Conservation (phyloP, 1,284 basidiomycete species). For the Golubevia pallescens region DNA sequence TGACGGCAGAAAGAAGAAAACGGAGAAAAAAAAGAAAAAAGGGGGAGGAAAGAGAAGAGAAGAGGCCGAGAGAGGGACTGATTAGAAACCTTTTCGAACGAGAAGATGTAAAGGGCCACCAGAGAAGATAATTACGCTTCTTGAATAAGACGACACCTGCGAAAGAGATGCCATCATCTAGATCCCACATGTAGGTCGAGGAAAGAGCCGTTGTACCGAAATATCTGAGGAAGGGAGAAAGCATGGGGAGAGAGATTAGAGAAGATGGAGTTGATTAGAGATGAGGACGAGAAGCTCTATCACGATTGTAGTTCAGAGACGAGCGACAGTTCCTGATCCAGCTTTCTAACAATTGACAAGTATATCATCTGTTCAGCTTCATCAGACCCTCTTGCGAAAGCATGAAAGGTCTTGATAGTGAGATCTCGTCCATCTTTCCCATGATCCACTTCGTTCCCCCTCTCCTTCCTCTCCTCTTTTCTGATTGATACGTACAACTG, state of each 20-base stretch:
- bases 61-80: background rate
- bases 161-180: background rate
- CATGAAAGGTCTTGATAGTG: too few species aligned
- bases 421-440: too few species aligned
- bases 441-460: too few species aligned
- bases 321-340: too few species aligned
- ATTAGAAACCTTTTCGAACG: background rate
- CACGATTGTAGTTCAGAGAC: too few species aligned
- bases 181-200: background rate
- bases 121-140: background rate
- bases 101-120: too few species aligned
- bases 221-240: background rate
- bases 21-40: background rate
- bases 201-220: background rate
- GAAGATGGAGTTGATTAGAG: too few species aligned
- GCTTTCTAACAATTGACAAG: too few species aligned
- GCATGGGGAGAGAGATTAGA: background rate
- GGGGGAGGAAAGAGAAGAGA: background rate
- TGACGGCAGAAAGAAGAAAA: background rate
- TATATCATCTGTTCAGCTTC: too few species aligned
- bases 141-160: background rate
- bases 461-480: too few species aligned
- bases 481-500: constrained; percentile 26
- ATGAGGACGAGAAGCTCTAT: too few species aligned
- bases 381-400: too few species aligned